Conservation (phyloP, 371 early-diverging fungal species). For the Actinomortierella ambigua region DNA sequence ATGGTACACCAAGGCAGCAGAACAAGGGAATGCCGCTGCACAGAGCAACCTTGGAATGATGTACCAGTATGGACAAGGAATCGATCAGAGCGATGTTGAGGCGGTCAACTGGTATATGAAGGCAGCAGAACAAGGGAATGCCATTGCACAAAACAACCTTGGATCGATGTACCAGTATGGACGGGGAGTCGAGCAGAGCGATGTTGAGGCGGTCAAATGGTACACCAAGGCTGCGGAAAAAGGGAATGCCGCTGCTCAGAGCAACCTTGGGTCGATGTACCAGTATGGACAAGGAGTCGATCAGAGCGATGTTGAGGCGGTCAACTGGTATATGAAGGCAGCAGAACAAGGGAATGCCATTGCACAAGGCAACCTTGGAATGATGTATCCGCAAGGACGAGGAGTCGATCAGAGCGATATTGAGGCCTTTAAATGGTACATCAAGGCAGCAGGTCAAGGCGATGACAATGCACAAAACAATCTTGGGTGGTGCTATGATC, state of each 20-base stretch:
- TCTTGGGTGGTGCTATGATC: constrained; percentile 78
- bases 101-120: constrained; percentile 75
- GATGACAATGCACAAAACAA: constrained; percentile 83
- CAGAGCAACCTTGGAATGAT: constrained; percentile 72
- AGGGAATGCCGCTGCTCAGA: constrained; percentile 84
- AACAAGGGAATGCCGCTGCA: constrained; percentile 74
- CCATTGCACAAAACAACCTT: constrained; percentile 82
- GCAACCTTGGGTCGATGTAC: constrained; percentile 78
- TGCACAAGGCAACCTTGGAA: constrained; percentile 79
- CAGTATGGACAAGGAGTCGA: constrained; percentile 82
- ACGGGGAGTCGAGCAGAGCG: constrained; percentile 68
- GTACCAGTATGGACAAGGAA: constrained; percentile 84
- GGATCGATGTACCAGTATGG: constrained; percentile 89
- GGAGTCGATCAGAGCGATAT: constrained; percentile 66
- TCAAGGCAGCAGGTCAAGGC: constrained; percentile 69
- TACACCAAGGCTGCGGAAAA: constrained; percentile 72
- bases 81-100: constrained; percentile 63
- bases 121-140: constrained; percentile 66
- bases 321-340: constrained; percentile 75
- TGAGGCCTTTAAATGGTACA: constrained; percentile 72
- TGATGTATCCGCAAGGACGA: constrained; percentile 85
- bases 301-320: constrained; percentile 63
- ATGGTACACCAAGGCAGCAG: constrained; percentile 80
- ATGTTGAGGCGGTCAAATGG: constrained; percentile 70
- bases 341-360: constrained; percentile 64